A percentile compares a stretch with the other conserved stretches of the same genome.
Conservation (phyloP, 169 alveolate genomes). For the Eimeria sp. region DNA sequence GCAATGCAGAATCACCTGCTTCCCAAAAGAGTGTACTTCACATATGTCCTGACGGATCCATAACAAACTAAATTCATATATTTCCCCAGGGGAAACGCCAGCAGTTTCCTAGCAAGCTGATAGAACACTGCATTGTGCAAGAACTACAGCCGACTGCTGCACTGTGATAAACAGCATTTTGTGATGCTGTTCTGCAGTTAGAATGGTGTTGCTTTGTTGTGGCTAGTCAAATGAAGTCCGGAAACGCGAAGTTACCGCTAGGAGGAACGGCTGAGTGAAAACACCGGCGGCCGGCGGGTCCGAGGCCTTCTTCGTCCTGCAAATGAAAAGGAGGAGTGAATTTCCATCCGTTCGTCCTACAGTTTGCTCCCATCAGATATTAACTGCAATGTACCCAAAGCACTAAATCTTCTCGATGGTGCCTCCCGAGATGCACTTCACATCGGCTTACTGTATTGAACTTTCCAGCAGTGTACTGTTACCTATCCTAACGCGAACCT, state of each 20-base stretch:
- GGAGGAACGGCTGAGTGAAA: conserved; percentile 81
- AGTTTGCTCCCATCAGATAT: neutral
- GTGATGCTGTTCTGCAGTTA: neutral
- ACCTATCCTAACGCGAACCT: neutral
- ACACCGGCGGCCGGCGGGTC: conserved; percentile 83
- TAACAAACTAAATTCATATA: neutral
- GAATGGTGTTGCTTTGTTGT: neutral
- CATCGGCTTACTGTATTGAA: neutral
- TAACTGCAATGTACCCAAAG: neutral
- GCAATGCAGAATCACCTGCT: neutral
- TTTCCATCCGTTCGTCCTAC: neutral
- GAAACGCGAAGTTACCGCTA: conserved; percentile 57
- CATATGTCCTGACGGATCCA: neutral
- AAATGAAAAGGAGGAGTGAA: neutral
- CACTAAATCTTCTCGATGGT: neutral
- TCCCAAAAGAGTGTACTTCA: neutral
- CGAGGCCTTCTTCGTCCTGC: conserved; percentile 72
- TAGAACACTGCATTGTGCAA: neutral
- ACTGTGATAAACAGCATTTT: neutral
- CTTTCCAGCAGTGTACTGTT: neutral
- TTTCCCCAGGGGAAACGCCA: neutral
- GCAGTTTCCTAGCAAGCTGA: neutral
- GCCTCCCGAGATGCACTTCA: neutral
- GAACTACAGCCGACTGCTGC: neutral
- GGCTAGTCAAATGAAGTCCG: neutral